phyloP scores from a whole-genome alignment of 2,329 filamentous ascomycete species.

The Fusarium acutatum region DNA sequence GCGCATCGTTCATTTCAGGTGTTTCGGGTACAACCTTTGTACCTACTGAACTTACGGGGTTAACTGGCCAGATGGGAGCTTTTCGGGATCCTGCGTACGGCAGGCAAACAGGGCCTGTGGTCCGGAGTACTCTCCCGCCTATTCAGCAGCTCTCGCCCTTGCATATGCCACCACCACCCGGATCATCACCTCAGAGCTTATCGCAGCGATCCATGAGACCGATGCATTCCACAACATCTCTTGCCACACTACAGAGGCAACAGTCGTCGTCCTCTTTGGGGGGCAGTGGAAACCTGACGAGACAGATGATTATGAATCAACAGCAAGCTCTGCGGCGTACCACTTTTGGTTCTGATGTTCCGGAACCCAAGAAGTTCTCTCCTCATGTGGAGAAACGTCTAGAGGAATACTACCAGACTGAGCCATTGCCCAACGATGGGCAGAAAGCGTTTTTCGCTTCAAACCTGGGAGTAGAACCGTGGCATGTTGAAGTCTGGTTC shows the following conservation, averaged over 20 bases:
- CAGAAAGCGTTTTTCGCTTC: conserved; percentile 64
- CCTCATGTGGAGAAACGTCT: conserved; percentile 59
- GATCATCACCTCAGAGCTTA: conserved; percentile 34
- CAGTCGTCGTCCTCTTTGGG: conserved; percentile 31
- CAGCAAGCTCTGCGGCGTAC: conserved; percentile 53
- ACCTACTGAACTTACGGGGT: conserved; percentile 40
- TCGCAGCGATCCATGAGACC: conserved; percentile 30
- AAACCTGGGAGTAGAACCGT: conserved; percentile 60
- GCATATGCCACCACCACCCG: conserved; percentile 22
- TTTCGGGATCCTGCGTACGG: conserved; percentile 33
- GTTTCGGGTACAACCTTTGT: conserved; percentile 48
- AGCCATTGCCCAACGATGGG: conserved; percentile 58
- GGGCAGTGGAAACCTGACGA: conserved; percentile 45
- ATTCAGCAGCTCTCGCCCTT: conserved; percentile 36
- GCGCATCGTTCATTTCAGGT: conserved; percentile 44
- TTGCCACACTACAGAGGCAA: conserved; percentile 34
- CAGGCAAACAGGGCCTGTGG: conserved; percentile 14
- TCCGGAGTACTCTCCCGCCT: conserved; percentile 14
- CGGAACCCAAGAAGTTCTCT: conserved; percentile 57
- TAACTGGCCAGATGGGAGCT: conserved; percentile 30
- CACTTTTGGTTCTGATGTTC: conserved; percentile 50
- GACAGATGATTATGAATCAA: conserved; percentile 56
- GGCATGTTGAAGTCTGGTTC: conserved; percentile 65
- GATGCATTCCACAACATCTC: conserved; percentile 38
- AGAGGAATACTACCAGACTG: conserved; percentile 61